Evolutionary conservation across 2,329 filamentous ascomycete species (phyloP).

Genomic region (Epichloe gansuensis): DNA sequence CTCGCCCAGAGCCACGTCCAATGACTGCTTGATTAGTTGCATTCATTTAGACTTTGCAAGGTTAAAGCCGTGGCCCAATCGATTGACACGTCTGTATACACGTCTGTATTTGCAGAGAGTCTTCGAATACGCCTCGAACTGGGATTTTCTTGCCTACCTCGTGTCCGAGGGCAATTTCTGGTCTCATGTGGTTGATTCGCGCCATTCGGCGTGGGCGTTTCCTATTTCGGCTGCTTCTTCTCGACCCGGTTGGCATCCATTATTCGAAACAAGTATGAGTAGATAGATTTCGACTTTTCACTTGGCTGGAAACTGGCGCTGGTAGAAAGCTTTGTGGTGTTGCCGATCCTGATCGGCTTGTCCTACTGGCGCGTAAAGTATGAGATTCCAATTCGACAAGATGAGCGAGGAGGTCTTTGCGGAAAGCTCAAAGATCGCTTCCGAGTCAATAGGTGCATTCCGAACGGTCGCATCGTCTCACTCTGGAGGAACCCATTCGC

Average conservation of each 20-base stretch:
- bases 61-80: background rate
- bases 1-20: conserved; percentile 22
- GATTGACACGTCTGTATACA: background rate
- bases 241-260: conserved; percentile 35
- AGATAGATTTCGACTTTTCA: conserved; percentile 53
- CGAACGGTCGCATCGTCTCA: conserved; percentile 57
- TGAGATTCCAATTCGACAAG: conserved; percentile 55
- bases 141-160: conserved; percentile 10
- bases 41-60: background rate
- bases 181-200: conserved; percentile 54
- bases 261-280: conserved; percentile 41
- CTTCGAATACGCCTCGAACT: background rate
- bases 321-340: conserved; percentile 50
- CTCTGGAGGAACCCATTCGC: conserved; percentile 54
- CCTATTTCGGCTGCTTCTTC: conserved; percentile 34
- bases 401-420: conserved; percentile 57
- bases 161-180: conserved; percentile 42
- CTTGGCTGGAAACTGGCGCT: conserved; percentile 70
- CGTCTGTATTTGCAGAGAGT: background rate
- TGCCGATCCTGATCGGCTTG: conserved; percentile 35
- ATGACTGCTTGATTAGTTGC: conserved; percentile 30
- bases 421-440: conserved; percentile 61
- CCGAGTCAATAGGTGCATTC: conserved; percentile 62
- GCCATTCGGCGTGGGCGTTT: conserved; percentile 39
- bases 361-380: conserved; percentile 42